These are phyloP conservation scores for Mycena pura DNA, from an alignment of 768 basidiomycete species.

Conservation along the genomic window DNA sequence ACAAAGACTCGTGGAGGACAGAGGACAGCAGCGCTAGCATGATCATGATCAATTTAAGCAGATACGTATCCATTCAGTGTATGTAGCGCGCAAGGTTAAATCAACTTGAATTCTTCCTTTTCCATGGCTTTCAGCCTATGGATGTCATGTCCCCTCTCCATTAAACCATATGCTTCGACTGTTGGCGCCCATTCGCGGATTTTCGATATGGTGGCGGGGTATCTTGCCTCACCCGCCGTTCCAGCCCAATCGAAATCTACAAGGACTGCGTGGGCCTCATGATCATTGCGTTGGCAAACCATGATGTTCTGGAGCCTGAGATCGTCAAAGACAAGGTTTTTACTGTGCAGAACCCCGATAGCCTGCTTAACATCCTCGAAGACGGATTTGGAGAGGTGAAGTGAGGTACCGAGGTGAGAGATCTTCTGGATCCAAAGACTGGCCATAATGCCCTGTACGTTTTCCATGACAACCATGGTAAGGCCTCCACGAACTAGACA, in stretches of 20 bases:
- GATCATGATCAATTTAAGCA: too few relatives aligned
- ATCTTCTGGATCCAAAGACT: background rate
- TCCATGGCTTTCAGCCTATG: too few relatives aligned
- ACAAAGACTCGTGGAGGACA: too few relatives aligned
- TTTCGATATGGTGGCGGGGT: conserved; percentile 31
- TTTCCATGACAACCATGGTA: background rate
- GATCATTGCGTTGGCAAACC: too few relatives aligned
- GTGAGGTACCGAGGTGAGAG: conserved; percentile 17
- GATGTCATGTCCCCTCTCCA: conserved; percentile 28
- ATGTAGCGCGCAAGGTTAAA: too few relatives aligned
- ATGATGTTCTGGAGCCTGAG: conserved; percentile 36
- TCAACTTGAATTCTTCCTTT: too few relatives aligned
- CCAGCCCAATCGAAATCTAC: conserved; percentile 41
- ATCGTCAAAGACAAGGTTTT: conserved; percentile 37
- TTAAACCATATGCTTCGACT: conserved; percentile 26
- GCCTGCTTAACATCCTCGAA: background rate
- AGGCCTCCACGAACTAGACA: background rate
- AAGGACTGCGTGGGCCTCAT: conserved; percentile 25
- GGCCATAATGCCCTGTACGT: background rate
- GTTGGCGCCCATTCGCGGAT: conserved; percentile 20
- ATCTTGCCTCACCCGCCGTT: conserved; percentile 25
- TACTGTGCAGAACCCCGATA: background rate
- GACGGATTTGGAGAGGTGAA: background rate
- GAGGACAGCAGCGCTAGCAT: too few relatives aligned
- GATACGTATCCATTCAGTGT: too few relatives aligned